Base-by-base conservation (phyloP, 2,329 filamentous ascomycete species). In the Gliomastix tumulicola region DNA sequence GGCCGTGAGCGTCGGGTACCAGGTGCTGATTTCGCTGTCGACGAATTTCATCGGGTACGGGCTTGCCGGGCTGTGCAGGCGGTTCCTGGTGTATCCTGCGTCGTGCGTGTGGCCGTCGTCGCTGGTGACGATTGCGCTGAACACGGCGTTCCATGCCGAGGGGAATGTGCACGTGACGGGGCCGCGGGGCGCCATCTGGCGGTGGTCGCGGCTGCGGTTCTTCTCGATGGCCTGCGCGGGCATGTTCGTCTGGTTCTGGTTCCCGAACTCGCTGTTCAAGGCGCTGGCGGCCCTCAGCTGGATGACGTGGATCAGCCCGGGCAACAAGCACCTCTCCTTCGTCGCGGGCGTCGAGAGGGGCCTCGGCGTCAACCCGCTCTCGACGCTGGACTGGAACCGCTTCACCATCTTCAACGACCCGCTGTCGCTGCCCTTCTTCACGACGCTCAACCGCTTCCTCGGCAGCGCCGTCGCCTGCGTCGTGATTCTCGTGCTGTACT, bases 31-130 rank as follows among this genome's bases (percentile, higher is more conserved):
- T 23, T 63, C 58, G 1, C 50, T 76, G 8, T 65, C 64, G 1
- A 73, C 69, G 22, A 71, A 74, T 48, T 69, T 73, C 33, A 68
- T 76, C 21, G 73, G 73, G 15, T 76, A 74, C 37, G 73, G 73
- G 1, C 55, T 76, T 27, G 71, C 73, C 8, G 73, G 73, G 12
- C 33, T 72, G 2, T 57, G 55, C 9, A 61, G 70, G 5, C 57
- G 66, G 1, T 75, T 74, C 46, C 54, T 76, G 4, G 69, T 75
- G 6, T 71, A 70, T 35, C 71, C 71, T 0, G 57, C 69, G 2
- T 66, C 64, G 46, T 69, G 65, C 35, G 57, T 78, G 3, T 77
- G 74, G 74, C 74, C 74, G 1, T 56, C 65, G 2, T 65, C 65
- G 0, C 56, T 77, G 4, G 64, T 67, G 3, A 71, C 63, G 4